Conservation (phyloP, 176 grass and related monocot species). For the Thinopyrum elongatum region DNA sequence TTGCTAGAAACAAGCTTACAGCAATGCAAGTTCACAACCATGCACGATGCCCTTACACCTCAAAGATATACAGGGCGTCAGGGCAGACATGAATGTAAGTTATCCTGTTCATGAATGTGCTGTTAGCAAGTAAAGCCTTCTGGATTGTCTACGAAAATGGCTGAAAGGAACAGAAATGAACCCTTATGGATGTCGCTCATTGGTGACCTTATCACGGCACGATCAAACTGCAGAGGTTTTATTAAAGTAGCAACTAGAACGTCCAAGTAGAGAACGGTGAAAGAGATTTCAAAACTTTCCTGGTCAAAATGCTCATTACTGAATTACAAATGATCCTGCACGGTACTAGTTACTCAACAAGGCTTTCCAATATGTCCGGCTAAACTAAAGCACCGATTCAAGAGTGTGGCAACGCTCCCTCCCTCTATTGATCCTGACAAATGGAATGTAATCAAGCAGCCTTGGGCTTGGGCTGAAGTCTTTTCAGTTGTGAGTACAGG, state of each 20-base stretch:
- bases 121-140: too few relatives aligned
- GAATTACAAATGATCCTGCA: conserved; percentile 14
- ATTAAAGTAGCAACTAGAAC: conserved; percentile 3
- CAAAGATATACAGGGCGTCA: too few relatives aligned
- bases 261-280: background rate
- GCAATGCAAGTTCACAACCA: too few relatives aligned
- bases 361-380: background rate
- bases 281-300: background rate
- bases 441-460: conserved; percentile 35
- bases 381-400: conserved; percentile 1
- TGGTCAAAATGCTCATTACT: background rate
- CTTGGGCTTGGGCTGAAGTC: conserved; percentile 90
- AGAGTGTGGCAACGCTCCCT: background rate
- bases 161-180: background rate
- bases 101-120: background rate
- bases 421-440: background rate
- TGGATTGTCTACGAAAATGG: too few relatives aligned
- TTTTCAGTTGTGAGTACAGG: conserved; percentile 90
- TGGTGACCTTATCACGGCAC: background rate
- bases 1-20: too few relatives aligned
- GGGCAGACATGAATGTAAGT: background rate
- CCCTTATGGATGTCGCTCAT: background rate
- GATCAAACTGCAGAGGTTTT: conserved; percentile 5
- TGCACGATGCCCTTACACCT: too few relatives aligned
- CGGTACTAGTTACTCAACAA: background rate